Evolutionary conservation across 225 moss, liverwort and hornwort genomes (phyloP), one percentile per base, ranked within the genome.

Genomic region (Bryoerythrophyllum caledonicum): DNA sequence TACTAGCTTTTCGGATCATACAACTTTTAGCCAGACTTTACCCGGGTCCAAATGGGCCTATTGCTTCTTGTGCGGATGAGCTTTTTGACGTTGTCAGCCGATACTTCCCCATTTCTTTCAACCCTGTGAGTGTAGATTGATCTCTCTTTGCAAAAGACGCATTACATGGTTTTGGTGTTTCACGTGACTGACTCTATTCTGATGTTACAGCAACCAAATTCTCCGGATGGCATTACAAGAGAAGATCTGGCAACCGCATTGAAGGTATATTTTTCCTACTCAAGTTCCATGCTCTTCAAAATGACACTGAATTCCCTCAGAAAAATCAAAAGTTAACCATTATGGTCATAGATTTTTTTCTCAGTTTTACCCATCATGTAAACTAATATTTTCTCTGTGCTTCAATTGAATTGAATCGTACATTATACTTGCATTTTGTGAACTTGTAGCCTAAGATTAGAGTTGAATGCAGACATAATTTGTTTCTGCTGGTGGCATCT

Each of bases 81-180:
- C 72, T 95, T 54, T 95, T 95, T 76, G 86, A 88, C 58, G 79
- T 92, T 63, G 84, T 88, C 60, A 84, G 89, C 78, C 85, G 89
- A 73, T 95, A 95, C 73, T 95, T 95, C 65, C 95, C 95, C 15
- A 91, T 95, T 10, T 80, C 91, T 30, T 93, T 92, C 73, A 89
- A 78, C 74, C 73, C 90, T 65, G 95, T 95, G 81, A 79, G 91
- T 74, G 52, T 17, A 5, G 26, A 9, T 35, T n/a, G n/a, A 28
- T 15, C 28, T 40, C 37, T 4, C 8, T 32, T 3, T 15, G n/a
- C n/a, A n/a, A n/a, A n/a, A n/a, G n/a, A 32, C 32, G 41, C 30
- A 25, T 68, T 60, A 25, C 65, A 26, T 44, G 37, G 41, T 24
- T 51, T 30, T 51, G 11, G 12, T 41, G 53, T 25, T 74, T 64